Evolutionary conservation across 2,329 filamentous ascomycete species (phyloP).

Genomic region (Daldinia eschscholtzii): DNA sequence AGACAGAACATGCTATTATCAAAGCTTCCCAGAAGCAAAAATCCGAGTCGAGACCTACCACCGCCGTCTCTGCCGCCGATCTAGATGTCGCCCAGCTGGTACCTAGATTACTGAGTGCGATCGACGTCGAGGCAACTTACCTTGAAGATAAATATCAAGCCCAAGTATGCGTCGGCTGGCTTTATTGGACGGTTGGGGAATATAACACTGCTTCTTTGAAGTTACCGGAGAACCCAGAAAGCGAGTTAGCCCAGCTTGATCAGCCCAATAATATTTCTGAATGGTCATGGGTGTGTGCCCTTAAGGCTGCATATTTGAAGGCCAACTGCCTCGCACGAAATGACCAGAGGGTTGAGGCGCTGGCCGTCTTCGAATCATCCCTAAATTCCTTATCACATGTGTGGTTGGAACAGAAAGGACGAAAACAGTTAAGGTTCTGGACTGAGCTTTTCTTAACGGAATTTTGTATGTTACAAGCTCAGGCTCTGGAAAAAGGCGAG

Average conservation of each 20-base stretch:
- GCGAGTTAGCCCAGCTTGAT: conserved; percentile 65
- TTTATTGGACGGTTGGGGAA: conserved; percentile 83
- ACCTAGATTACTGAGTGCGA: conserved; percentile 66
- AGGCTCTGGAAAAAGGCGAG: conserved; percentile 66
- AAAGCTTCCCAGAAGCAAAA: conserved; percentile 63
- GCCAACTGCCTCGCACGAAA: conserved; percentile 71
- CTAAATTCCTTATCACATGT: conserved; percentile 71
- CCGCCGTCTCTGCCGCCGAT: conserved; percentile 57
- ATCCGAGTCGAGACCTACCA: conserved; percentile 56
- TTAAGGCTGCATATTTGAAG: conserved; percentile 83
- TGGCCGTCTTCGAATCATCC: conserved; percentile 74
- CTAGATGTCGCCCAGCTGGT: conserved; percentile 61
- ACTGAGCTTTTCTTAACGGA: conserved; percentile 82
- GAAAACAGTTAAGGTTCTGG: conserved; percentile 80
- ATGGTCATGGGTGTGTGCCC: conserved; percentile 85
- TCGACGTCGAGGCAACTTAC: conserved; percentile 68
- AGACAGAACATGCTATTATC: conserved; percentile 75
- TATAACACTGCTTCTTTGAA: conserved; percentile 70
- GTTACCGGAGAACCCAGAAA: conserved; percentile 73
- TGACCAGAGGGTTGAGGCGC: conserved; percentile 67
- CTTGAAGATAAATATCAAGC: conserved; percentile 79
- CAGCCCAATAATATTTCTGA: conserved; percentile 68
- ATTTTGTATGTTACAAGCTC: conserved; percentile 76
- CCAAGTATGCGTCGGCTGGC: conserved; percentile 84
- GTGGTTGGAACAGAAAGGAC: conserved; percentile 64